Base-by-base conservation (phyloP, 2,329 filamentous ascomycete genomes). In the Nothopassalora personata region DNA sequence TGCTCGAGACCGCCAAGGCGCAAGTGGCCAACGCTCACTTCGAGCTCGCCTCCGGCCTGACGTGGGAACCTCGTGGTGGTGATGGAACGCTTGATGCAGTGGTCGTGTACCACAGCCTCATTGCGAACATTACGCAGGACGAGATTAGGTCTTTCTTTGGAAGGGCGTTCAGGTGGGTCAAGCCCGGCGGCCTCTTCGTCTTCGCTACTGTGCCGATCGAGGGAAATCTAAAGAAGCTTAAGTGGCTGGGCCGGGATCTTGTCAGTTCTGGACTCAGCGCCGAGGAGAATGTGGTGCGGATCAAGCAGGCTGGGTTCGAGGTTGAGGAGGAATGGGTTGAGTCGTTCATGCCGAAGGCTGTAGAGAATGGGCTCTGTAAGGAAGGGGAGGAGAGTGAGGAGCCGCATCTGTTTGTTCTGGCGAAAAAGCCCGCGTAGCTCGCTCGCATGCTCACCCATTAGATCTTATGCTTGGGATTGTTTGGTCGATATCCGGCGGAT, bases 1-100 rank as follows among this genome's bases (percentile, higher is more conserved):
- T 72, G 72, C 60, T 72, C 27, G 54, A 66, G 4, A 52, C 70
- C 13, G 71, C 70, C 2, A 48, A 46, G 7, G 28, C 53, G 18
- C 51, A 59, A 10, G 60, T 61, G 4, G 53, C 62, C 11, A 31
- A 11, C 13, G 59, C 50, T 6, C 53, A n/a, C 4, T 64, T 59
- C 43, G 30, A 46, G 6, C 53, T 59, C 18, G 39, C 50, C 3
- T 51, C 56, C 18, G 46, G 55, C 1, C 46, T 56, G 3, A 51
- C 49, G 1, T 64, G 58, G 58, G 47, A 60, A n/a, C 60, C 62
- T 1, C 13, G 23, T 6, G 18, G 28, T 6, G 52, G 39, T 15
- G 53, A 57, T 18, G 31, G 27, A 6, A 43, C 58, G 4, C 49
- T 53, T 10, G 56, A 63, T 33, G 57, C 48, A 15, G 59, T 61